Base-by-base conservation (phyloP, 257 asterid genomes). In the Ilex asprella region DNA sequence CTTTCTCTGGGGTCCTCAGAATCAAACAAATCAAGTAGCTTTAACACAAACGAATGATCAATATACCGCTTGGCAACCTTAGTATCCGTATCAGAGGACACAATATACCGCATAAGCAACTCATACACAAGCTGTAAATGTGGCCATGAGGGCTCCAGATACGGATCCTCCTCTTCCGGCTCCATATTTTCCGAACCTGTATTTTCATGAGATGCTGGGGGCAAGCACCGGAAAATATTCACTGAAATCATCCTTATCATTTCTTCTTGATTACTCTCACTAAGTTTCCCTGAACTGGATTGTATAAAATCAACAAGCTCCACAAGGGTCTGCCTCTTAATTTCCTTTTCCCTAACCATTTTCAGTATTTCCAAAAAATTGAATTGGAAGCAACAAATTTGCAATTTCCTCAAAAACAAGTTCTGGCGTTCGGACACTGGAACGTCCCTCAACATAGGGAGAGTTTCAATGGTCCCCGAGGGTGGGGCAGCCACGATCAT, bases 1-100 rank as follows among this genome's bases (percentile, higher is more conserved):
- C 97, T 78, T 60, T 89, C 97, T 70, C 97, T 83, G 0, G 80
- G 75, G 72, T 89, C 97, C 76, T 87, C 95, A 2, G 96, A 85
- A 69, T 90, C 95, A 64, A 90, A 90, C 73, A 84, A 75, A 67
- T 87, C 83, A 16, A 90, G 84, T 69, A 90, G 60, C 79, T 68
- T 87, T 61, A 83, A 59, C 16, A 89, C 89, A 60, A 89, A 89
- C 8, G 82, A 81, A 75, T 81, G 87, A 75, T 89, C 89, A 49
- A 89, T 78, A 68, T 82, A 86, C 62, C 84, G 76, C 78, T 84
- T 86, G 41, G 94, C 95, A 15, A 81, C 61, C 80, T 79, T 86
- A 2, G 88, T 80, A 54, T 89, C 95, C 0, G 88, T 85, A 54
- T 87, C 95, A 0, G 87, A 50, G 0, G 94, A 78, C n/a, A 85